A percentile compares a stretch with the other conserved stretches of the same genome.
Conservation (phyloP, 2,329 filamentous ascomycete genomes). For the Myriosclerotinia duriaeana region DNA sequence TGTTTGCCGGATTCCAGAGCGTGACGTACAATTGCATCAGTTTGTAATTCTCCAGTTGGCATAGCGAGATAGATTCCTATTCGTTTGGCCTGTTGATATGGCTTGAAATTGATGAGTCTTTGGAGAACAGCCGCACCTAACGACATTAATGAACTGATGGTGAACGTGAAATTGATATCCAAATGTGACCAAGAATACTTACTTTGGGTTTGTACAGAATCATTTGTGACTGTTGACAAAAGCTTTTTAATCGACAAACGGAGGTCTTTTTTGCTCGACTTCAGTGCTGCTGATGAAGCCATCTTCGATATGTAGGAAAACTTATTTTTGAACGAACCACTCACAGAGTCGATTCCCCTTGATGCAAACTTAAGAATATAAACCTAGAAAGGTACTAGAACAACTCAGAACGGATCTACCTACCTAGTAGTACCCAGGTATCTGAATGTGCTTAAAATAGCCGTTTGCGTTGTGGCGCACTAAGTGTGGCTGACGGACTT, state of each 20-base stretch:
- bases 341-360: not conserved
- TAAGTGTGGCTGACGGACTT: conserved; percentile 18
- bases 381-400: not conserved
- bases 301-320: conserved; percentile 23
- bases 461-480: conserved; percentile 8
- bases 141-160: conserved; percentile 23
- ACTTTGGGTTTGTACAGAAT: conserved; percentile 70
- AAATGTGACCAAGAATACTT: conserved; percentile 40
- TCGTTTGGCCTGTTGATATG: conserved; percentile 71
- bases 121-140: conserved; percentile 65
- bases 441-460: not conserved
- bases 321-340: not conserved
- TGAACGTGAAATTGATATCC: conserved; percentile 18
- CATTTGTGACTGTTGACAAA: conserved; percentile 60
- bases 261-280: conserved; percentile 73
- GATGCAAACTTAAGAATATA: not conserved
- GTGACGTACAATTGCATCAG: conserved; percentile 76
- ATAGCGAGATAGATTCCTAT: conserved; percentile 93
- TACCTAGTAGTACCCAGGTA: too few species aligned
- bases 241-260: conserved; percentile 67
- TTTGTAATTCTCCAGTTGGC: conserved; percentile 84
- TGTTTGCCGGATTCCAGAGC: conserved; percentile 75
- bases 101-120: conserved; percentile 63
- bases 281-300: conserved; percentile 47
- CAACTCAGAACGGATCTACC: conserved; percentile 1